Base-by-base conservation (phyloP, 257 asterid genomes). In the Salvia miltiorrhiza region DNA sequence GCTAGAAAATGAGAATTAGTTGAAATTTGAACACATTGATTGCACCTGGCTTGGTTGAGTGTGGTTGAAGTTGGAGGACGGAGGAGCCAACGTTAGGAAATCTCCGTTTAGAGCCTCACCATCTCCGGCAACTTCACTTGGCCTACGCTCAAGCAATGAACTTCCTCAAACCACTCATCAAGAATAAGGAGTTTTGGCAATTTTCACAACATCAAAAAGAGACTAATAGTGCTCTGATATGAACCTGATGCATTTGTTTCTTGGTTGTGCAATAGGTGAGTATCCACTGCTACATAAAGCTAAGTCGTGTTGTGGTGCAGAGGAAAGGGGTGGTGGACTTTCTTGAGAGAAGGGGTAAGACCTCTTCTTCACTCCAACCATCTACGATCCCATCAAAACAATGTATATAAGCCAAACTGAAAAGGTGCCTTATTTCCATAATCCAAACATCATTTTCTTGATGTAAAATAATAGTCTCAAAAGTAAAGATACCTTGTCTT, bases 21-120 rank as follows among this genome's bases (percentile, higher is more conserved):
- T 53, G 35, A 53, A 24, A 50, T 21, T 20, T 14, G 35, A 33
- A 41, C 1, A 8, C n/a, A 4, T 59, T 60, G 35, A 26, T 33
- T 16, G 57, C 83, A 90, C 97, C 85, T 74, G 86, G 54, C 75
- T 48, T 21, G 73, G 67, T 59, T 72, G 73, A 28, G 65, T 73
- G 58, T 73, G 69, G 59, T 73, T 64, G 17, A 71, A 62, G 57
- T 60, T 62, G 19, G 60, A 59, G 40, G 74, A 74, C 12, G 97
- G 97, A 82, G 97, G 98, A 47, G 92, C 97, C 81, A 93, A 67
- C 7, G 95, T 74, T 62, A 90, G 90, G 67, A 93, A 88, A 57
- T 85, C 90, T 72, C 90, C 90, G 44, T 69, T 78, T 70, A 83
- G 79, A 71, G 17, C 68, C 82, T 62, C 82, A 32, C 76, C 62